Base-by-base conservation (phyloP, 768 basidiomycete genomes). In the Daedaleopsis sinensis region DNA sequence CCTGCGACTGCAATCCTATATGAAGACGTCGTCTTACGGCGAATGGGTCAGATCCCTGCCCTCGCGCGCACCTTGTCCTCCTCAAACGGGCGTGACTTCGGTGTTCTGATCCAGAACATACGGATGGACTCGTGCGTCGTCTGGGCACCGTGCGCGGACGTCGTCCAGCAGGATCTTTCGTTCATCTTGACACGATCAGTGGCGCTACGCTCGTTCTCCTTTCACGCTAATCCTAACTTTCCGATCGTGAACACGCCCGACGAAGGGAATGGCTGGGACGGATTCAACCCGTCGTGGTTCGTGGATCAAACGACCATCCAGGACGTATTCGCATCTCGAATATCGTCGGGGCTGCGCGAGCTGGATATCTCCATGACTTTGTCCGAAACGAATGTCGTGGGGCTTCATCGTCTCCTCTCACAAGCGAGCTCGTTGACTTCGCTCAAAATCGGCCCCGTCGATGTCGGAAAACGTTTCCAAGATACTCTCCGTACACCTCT, bases 1-100 rank as follows among this genome's bases (percentile, higher is more conserved):
- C 49, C 60, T n/a, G 60, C 60, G 35, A 61, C 39, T 19, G 60
- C 50, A 35, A 23, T 32, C 9, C 50, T 61, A 10, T 61, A 61
- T 39, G 60, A 61, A 19, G 60, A 61, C 38, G 46, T 61, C 21
- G 60, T 57, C 2, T 49, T 61, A 11, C 46, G 50, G 35, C 42
- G 55, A 1, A 57, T 61, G 60, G 60, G 55, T 27, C 60, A 61
- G 24, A 52, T 57, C n/a, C 16, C 42, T 5, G 53, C 54, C 4
- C 59, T 61, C 19, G 59, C 59, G 5, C 24, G 32, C 3, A 57
- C 55, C 19, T 42, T 61, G 38, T 24, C 52, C 36, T 35, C 32
- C 23, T 21, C 5, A 21, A 21, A 21, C 23, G n/a, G 42, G 38
- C 32, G 47, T 6, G 27, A 21, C 50, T n/a, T 60, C 46, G 52